Percentiles rank a stretch among this genome's conserved stretches.
These are phyloP conservation scores for Kodamaea arcana DNA, from an alignment of 1,139 yeast genomes.

Conservation along the genomic window DNA sequence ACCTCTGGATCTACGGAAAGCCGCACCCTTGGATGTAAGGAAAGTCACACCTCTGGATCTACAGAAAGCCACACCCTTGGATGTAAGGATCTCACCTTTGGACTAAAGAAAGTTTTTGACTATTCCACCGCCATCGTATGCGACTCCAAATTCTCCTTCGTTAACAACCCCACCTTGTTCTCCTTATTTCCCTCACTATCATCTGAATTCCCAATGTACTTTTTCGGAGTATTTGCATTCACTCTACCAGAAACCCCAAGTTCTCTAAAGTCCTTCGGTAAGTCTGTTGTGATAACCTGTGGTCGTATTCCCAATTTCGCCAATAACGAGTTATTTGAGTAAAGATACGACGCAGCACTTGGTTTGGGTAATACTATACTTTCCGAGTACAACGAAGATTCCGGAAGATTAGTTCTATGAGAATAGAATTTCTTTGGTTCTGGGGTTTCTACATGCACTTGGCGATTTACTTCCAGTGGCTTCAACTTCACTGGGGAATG, in stretches of 20 bases:
- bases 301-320: slow-evolving; percentile 42
- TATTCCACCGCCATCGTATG: slow-evolving; percentile 12
- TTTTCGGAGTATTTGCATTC: slow-evolving; percentile 4
- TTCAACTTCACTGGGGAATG: not conserved
- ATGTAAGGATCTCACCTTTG: no score
- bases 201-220: slow-evolving; percentile 6
- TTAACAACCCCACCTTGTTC: slow-evolving; percentile 20
- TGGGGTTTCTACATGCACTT: no score
- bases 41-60: no score
- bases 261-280: slow-evolving; percentile 14
- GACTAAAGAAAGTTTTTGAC: not conserved
- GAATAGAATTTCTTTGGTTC: slow-evolving; percentile 19
- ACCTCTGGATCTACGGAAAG: no score
- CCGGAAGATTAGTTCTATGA: slow-evolving; percentile 28
- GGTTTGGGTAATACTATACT: slow-evolving; percentile 26
- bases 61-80: no score
- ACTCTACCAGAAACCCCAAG: slow-evolving; percentile 9
- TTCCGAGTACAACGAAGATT: slow-evolving; percentile 32
- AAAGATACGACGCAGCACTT: slow-evolving; percentile 28
- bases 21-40: no score
- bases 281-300: slow-evolving; percentile 35
- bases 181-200: slow-evolving; percentile 14
- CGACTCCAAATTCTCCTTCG: slow-evolving; percentile 30
- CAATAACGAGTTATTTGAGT: slow-evolving; percentile 33
- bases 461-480: slow-evolving; percentile 2